A percentile compares a stretch with the other conserved stretches of the same genome.
These are phyloP conservation scores for Amborella trichopoda DNA, from an alignment of 164 flowering plant genomes.

Conservation along the genomic window DNA sequence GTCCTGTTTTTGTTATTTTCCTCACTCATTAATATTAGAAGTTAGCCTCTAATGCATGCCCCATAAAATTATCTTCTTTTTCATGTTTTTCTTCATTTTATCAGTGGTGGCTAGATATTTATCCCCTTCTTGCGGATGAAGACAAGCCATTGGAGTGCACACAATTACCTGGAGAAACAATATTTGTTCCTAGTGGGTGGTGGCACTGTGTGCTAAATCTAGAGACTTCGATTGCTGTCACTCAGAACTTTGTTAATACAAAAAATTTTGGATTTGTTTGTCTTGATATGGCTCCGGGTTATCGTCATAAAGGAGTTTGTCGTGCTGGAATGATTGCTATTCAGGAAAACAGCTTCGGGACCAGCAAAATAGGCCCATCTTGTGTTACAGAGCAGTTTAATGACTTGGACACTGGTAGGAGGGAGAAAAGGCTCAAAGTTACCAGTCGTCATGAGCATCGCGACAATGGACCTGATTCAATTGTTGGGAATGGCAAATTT, in stretches of 20 bases:
- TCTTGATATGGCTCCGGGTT: slow-evolving; percentile 95
- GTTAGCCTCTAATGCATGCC: not conserved
- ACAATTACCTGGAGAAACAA: slow-evolving; percentile 94
- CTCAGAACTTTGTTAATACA: slow-evolving; percentile 87
- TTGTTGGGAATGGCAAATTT: slow-evolving; percentile 12
- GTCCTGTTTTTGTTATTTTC: not conserved
- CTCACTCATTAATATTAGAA: not conserved
- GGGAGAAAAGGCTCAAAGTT: slow-evolving; percentile 46
- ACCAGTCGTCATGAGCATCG: slow-evolving; percentile 10
- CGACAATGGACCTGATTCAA: slow-evolving; percentile 3
- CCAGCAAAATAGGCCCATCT: slow-evolving; percentile 9
- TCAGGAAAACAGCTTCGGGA: slow-evolving; percentile 25
- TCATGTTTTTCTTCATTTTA: slow-evolving; percentile 7
- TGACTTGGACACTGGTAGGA: slow-evolving; percentile 27
- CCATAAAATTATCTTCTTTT: not conserved
- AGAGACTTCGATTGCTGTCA: slow-evolving; percentile 87
- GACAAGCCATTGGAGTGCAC: slow-evolving; percentile 94
- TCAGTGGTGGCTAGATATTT: slow-evolving; percentile 98
- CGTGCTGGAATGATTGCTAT: slow-evolving; percentile 96
- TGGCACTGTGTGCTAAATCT: slow-evolving; percentile 97
- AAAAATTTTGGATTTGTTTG: slow-evolving; percentile 88
- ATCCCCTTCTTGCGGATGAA: slow-evolving; percentile 82
- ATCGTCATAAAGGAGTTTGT: slow-evolving; percentile 82
- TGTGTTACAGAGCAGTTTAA: slow-evolving; percentile 16
- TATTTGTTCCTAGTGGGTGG: slow-evolving; percentile 98